Base-by-base conservation (phyloP, 768 basidiomycete species). In the Amanita phalloides region DNA sequence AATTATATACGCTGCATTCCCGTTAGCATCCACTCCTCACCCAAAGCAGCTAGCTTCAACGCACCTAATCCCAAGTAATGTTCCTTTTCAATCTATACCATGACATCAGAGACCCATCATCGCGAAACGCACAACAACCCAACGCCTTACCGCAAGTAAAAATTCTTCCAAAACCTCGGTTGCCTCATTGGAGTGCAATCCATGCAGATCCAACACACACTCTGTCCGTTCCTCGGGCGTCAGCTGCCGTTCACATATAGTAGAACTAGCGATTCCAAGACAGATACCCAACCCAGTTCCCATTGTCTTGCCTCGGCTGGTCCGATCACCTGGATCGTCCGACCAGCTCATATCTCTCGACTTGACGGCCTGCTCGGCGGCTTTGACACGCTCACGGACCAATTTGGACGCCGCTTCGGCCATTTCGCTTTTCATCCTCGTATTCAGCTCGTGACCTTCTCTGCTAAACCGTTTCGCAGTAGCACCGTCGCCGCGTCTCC, bases 401-500 rank as follows among this genome's bases (percentile, higher is more conserved):
- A 99, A 77, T 56, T 78, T 79, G n/a, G 74, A 73, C 1, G 96
- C 96, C 4, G 95, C 92, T 30, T 79, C 77, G 7, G 78, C 75
- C 75, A 92, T 90, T 70, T 97, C 96, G 23, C 68, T 71, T 39
- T 80, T 73, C 90, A 99, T 96, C 66, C 89, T 88, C 39, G 79
- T 81, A 60, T 98, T 98, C 54, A 96, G 70, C 38, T 95, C 91
- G 59, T 95, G 90, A 1, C 93, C 96, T 61, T 98, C 94, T 38
- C 90, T 74, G 56, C 86, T 90, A 69, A 95, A 98, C 44, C 91
- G 75, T 68, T 97, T 96, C 35, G 96, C 96, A 0, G 89, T 86
- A 0, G 94, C 92, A 2, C 95, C 95, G 58, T 99, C 96, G 1
- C 95, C 94, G 2, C 91, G 77, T 50, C 90, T 77, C 90, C 92